Evolutionary conservation across 345 rosid genomes (phyloP).

Genomic region (Aegle marmelos): DNA sequence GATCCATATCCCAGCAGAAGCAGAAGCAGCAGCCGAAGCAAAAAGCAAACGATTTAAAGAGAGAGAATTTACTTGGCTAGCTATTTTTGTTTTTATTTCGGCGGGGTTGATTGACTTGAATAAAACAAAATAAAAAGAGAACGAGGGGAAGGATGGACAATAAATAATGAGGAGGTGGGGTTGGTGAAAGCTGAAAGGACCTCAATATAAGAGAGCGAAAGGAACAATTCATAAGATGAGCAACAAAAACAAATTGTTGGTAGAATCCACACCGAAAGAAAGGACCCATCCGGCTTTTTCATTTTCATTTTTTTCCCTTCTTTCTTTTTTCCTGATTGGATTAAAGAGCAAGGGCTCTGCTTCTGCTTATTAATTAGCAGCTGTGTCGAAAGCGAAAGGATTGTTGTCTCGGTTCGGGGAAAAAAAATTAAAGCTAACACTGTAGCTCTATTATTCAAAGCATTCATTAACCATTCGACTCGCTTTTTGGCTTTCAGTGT

Average conservation of each 20-base stretch:
- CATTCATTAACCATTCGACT: background rate
- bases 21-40: background rate
- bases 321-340: background rate
- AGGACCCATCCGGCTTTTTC: slow-evolving; percentile 11
- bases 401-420: background rate
- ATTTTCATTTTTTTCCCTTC: background rate
- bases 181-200: background rate
- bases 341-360: background rate
- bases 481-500: slow-evolving; percentile 5
- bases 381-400: slow-evolving; percentile 11
- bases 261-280: slow-evolving; percentile 34
- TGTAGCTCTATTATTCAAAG: background rate
- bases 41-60: background rate
- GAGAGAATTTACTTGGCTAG: background rate
- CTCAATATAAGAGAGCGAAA: slow-evolving; percentile 32
- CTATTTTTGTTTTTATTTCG: background rate
- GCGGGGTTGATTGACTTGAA: background rate
- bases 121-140: background rate
- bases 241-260: slow-evolving; percentile 41
- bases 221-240: slow-evolving; percentile 46
- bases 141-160: background rate
- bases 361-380: background rate
- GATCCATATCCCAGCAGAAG: background rate
- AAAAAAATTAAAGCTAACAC: background rate
- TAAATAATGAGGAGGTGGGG: slow-evolving; percentile 11